Base-by-base conservation (phyloP, 805 yeast species). In the Hanseniaspora jakobsenii region DNA sequence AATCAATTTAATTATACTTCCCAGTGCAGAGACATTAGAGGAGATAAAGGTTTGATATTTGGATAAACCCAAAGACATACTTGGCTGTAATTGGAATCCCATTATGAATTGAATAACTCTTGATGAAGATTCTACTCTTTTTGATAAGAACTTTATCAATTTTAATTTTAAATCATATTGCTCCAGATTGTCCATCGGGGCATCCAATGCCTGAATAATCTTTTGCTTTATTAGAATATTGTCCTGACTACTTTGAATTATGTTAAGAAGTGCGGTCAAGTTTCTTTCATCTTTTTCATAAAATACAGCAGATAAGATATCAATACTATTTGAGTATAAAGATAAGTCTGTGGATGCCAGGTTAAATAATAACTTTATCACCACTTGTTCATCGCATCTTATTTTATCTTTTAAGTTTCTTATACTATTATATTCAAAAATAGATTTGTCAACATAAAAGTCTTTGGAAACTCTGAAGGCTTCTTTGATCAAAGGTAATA, bases 51-150 rank as follows among this genome's bases (percentile, higher is more conserved):
- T 75, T 1, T 63, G 55, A 1, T 66, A 56, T 3, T 56, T 49
- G 13, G 69, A 66, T 2, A 59, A 50, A 2, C 76, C 75, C n/a
- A 77, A 57, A 0, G 72, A 58, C 17, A 77, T 62, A n/a, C 70
- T 66, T 41, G 69, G 72, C 1, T 63, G 59, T 29, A 70, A 62
- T 32, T 73, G 76, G 58, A 77, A 85, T 0, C 97, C 97, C 1
- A 89, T 66, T 7, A 89, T 58, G 52, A 79, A 78, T 56, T 86
- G 96, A 1, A 89, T 65, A 1, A 81, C 69, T 0, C 78, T 69
- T 5, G 76, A 69, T 13, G 60, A 62, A 9, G 62, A 63, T 0
- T 67, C 61, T 4, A 6, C 31, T 34, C 65, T 62, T 1, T 63
- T 49, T 1, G 65, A 57, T 39, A 84, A 61, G 49, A 80, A 80